A percentile compares a stretch with the other conserved stretches of the same genome.
Evolutionary conservation across 768 basidiomycete species (phyloP).

Genomic region (Lanmaoa pseudosensibilis): DNA sequence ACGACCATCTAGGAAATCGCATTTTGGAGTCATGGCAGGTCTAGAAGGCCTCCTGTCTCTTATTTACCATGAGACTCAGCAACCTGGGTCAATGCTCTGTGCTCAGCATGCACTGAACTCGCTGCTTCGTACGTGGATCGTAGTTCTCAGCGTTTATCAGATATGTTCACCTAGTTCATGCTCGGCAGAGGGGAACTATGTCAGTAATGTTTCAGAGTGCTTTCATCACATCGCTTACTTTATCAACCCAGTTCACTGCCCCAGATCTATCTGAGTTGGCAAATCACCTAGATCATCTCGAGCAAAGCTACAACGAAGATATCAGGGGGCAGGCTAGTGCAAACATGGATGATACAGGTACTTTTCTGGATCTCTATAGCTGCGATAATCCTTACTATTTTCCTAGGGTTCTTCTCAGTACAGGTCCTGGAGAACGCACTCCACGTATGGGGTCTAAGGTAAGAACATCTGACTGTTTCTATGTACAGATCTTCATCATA

Average conservation of each 20-base stretch:
- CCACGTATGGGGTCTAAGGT: conserved; percentile 83
- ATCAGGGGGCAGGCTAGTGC: conserved; percentile 49
- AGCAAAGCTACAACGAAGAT: conserved; percentile 55
- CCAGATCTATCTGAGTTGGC: conserved; percentile 80
- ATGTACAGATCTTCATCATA: conserved; percentile 5
- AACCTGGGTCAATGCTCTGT: conserved; percentile 78
- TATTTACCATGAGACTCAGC: conserved; percentile 81
- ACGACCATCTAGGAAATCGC: conserved; percentile 12
- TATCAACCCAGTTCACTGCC: conserved; percentile 61
- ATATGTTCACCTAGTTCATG: conserved; percentile 28
- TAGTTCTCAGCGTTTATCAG: conserved; percentile 43
- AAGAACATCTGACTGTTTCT: conserved; percentile 18
- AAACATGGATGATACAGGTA: conserved; percentile 94
- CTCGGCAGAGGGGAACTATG: conserved; percentile 47
- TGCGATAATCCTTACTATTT: background rate
- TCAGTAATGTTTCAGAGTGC: conserved; percentile 30
- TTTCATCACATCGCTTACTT: conserved; percentile 10
- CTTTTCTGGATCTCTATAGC: background rate
- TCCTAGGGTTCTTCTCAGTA: conserved; percentile 84
- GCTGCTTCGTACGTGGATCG: conserved; percentile 57
- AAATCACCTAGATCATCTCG: conserved; percentile 62
- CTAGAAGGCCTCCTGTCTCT: conserved; percentile 51
- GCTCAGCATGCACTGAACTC: conserved; percentile 86
- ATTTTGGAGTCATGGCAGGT: conserved; percentile 48
- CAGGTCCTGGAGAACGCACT: conserved; percentile 86